phyloP scores from a whole-genome alignment of 2,329 filamentous ascomycete species.

The Aurifilum marmelostoma region DNA sequence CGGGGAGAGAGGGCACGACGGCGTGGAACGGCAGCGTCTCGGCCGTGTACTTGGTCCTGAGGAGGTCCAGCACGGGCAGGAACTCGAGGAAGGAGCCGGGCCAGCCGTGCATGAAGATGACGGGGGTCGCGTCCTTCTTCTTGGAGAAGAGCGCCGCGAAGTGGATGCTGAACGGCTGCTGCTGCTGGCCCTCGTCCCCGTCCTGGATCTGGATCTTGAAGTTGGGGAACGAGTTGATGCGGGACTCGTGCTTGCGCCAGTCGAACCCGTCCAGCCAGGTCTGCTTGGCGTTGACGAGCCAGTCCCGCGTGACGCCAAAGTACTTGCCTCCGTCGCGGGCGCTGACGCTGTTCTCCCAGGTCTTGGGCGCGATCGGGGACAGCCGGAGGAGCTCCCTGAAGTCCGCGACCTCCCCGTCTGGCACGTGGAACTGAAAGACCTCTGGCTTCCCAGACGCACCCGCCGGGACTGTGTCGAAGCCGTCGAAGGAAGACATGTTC shows the following conservation, averaged over 20 bases:
- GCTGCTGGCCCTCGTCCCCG: conserved; percentile 34
- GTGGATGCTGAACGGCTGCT: conserved; percentile 47
- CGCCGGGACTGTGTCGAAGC: conserved; percentile 13
- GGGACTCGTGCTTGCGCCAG: conserved; percentile 45
- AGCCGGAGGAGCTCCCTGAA: conserved; percentile 17
- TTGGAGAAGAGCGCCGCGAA: conserved; percentile 59
- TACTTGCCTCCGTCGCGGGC: conserved; percentile 6
- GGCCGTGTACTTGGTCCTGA: conserved; percentile 52
- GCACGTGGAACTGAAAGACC: conserved; percentile 6
- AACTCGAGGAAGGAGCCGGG: conserved; percentile 60
- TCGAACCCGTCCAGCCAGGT: conserved; percentile 49
- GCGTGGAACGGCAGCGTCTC: conserved; percentile 59
- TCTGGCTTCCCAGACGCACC: conserved; percentile 1
- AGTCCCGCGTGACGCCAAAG: conserved; percentile 17
- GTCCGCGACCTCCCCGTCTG: background rate
- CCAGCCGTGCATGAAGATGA: conserved; percentile 60
- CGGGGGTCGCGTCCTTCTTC: conserved; percentile 51
- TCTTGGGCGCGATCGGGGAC: conserved; percentile 10
- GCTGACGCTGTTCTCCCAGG: conserved; percentile 14
- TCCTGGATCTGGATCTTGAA: conserved; percentile 47
- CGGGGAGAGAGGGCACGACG: conserved; percentile 58
- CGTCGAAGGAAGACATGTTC: conserved; percentile 14
- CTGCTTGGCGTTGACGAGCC: conserved; percentile 33
- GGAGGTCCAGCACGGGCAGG: conserved; percentile 50
- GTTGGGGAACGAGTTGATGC: conserved; percentile 54